A percentile compares a stretch with the other conserved stretches of the same genome.
These are phyloP conservation scores for Phytomonas francai DNA, from an alignment of 208 protist genomes.

Conservation along the genomic window DNA sequence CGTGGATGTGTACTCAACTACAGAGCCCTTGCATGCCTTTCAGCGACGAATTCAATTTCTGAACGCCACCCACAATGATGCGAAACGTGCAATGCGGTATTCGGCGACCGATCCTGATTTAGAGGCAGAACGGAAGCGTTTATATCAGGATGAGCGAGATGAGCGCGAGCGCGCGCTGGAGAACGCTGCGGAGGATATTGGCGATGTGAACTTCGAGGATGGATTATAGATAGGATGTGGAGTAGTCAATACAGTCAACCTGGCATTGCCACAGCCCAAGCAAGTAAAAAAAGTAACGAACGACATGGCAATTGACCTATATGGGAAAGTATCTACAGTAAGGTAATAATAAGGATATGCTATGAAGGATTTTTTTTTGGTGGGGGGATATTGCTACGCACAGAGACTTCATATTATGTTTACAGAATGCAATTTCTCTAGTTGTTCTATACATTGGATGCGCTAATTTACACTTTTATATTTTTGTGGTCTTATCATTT, in stretches of 20 bases:
- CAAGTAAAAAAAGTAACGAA: not conserved
- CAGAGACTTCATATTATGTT: not conserved
- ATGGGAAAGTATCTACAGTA: not conserved
- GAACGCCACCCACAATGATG: constrained; percentile 94
- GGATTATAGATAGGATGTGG: constrained; percentile 35
- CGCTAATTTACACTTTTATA: not conserved
- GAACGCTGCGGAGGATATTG: constrained; percentile 52
- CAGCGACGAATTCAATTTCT: constrained; percentile 94
- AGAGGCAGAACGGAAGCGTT: constrained; percentile 64
- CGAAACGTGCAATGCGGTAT: constrained; percentile 90
- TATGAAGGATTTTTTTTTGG: not conserved
- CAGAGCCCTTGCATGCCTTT: constrained; percentile 92
- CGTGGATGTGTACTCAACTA: constrained; percentile 94
- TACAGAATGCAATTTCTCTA: not conserved
- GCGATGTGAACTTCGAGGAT: constrained; percentile 81
- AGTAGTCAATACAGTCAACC: not conserved
- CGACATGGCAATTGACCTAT: not conserved
- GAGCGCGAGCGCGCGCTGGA: constrained; percentile 64
- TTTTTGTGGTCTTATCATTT: not conserved
- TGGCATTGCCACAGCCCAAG: constrained; percentile 4
- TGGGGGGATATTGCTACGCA: not conserved
- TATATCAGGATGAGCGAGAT: constrained; percentile 46
- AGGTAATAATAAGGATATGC: not conserved
- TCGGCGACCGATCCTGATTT: constrained; percentile 72
- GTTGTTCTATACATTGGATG: not conserved